A percentile compares a stretch with the other conserved stretches of the same genome.
These are phyloP conservation scores for Galerina marginata DNA, from an alignment of 768 basidiomycete species.

Conservation along the genomic window DNA sequence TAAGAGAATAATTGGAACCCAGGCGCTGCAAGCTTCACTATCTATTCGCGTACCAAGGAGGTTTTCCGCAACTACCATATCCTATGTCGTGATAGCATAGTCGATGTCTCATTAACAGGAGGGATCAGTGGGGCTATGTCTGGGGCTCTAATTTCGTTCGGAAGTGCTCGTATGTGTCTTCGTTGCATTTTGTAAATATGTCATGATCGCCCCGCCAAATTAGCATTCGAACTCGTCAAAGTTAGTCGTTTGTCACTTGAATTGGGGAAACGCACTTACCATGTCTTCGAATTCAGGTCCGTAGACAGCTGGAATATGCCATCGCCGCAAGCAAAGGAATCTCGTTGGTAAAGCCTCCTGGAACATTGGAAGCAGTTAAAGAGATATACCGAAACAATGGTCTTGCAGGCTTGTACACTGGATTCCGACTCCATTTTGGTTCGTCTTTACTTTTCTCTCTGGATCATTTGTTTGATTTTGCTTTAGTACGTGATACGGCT, in stretches of 20 bases:
- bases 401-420: slow-evolving; percentile 74
- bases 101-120: slow-evolving; percentile 79
- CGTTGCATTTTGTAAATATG: neutral
- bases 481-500: slow-evolving; percentile 81
- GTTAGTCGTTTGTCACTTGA: slow-evolving; percentile 41
- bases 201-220: slow-evolving; percentile 5
- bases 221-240: slow-evolving; percentile 95
- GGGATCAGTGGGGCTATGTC: slow-evolving; percentile 87
- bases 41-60: slow-evolving; percentile 87
- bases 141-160: slow-evolving; percentile 87
- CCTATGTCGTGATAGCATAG: slow-evolving; percentile 60
- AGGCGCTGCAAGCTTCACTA: slow-evolving; percentile 92
- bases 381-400: slow-evolving; percentile 76
- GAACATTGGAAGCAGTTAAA: slow-evolving; percentile 65
- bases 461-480: slow-evolving; percentile 1
- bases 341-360: slow-evolving; percentile 75
- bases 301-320: slow-evolving; percentile 89
- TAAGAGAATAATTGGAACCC: slow-evolving; percentile 11
- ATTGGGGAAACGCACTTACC: neutral
- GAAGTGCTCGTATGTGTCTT: slow-evolving; percentile 79
- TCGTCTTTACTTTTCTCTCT: slow-evolving; percentile 27
- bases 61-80: slow-evolving; percentile 62
- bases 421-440: slow-evolving; percentile 89
- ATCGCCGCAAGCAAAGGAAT: slow-evolving; percentile 84
- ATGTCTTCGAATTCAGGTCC: slow-evolving; percentile 56